These are phyloP conservation scores for Dipteronia sinensis DNA, from an alignment of 345 rosid genomes.

Conservation along the genomic window DNA sequence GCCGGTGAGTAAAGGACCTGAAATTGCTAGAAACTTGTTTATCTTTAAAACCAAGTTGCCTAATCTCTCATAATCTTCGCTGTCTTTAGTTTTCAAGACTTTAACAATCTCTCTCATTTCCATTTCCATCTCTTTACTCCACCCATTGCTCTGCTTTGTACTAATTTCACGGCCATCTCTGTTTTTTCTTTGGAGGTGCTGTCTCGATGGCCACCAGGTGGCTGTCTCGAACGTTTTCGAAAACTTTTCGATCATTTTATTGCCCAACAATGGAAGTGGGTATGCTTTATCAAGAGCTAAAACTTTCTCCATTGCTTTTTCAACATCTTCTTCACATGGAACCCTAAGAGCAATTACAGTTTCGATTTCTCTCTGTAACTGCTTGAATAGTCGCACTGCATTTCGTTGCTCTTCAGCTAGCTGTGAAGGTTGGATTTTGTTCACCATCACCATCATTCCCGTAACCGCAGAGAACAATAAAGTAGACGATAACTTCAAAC, in stretches of 20 bases:
- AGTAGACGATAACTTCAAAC: slow-evolving; percentile 49
- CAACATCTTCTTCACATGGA: slow-evolving; percentile 15
- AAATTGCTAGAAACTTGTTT: slow-evolving; percentile 47
- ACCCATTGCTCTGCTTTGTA: slow-evolving; percentile 21
- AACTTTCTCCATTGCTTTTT: slow-evolving; percentile 22
- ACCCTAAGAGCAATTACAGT: slow-evolving; percentile 13
- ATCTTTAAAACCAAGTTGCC: slow-evolving; percentile 40
- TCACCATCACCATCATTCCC: slow-evolving; percentile 44
- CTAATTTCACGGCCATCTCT: not conserved
- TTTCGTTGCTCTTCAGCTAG: slow-evolving; percentile 60
- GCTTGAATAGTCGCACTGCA: slow-evolving; percentile 44
- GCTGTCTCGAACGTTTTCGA: slow-evolving; percentile 29
- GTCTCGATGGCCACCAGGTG: slow-evolving; percentile 26
- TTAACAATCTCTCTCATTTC: slow-evolving; percentile 42
- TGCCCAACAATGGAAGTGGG: slow-evolving; percentile 33
- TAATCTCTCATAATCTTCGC: slow-evolving; percentile 43
- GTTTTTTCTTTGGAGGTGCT: not conserved
- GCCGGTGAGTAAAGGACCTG: slow-evolving; percentile 44
- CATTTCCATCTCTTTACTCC: slow-evolving; percentile 36
- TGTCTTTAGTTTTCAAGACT: slow-evolving; percentile 39
- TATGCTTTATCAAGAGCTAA: slow-evolving; percentile 31
- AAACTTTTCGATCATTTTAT: slow-evolving; percentile 31
- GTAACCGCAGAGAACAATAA: slow-evolving; percentile 46
- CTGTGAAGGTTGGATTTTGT: slow-evolving; percentile 65
- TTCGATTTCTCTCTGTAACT: slow-evolving; percentile 33